phyloP scores from a whole-genome alignment of 2,329 filamentous ascomycete species.

The Rachicladosporium sp. region DNA sequence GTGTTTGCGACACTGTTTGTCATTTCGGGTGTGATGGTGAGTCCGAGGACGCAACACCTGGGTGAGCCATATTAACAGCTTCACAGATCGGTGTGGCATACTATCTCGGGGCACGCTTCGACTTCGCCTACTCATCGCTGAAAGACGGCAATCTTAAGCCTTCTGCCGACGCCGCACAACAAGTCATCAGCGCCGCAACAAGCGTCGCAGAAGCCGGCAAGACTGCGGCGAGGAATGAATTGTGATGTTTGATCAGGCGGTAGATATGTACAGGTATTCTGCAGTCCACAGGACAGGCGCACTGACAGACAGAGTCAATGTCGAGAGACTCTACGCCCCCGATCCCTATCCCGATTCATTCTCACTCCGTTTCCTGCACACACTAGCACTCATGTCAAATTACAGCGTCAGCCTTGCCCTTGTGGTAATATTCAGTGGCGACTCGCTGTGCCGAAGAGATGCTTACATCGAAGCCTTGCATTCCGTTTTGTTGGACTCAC shows the following conservation, averaged over 20 bases:
- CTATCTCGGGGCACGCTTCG: conserved; percentile 71
- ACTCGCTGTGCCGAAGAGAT: conserved; percentile 7
- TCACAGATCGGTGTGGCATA: conserved; percentile 63
- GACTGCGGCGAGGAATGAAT: too few species aligned
- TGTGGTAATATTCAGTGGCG: conserved; percentile 1
- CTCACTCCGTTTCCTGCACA: too few species aligned
- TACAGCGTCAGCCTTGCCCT: conserved; percentile 4
- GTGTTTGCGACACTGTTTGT: conserved; percentile 57
- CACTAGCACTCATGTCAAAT: conserved; percentile 8
- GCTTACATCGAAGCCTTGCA: conserved; percentile 4
- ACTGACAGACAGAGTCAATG: too few species aligned
- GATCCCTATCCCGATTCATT: too few species aligned
- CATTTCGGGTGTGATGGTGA: conserved; percentile 69
- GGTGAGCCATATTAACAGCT: conserved; percentile 4
- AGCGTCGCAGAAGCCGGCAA: too few species aligned
- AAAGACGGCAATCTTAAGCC: not conserved
- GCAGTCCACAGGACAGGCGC: too few species aligned
- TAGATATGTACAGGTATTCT: too few species aligned
- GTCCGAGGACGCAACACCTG: conserved; percentile 18
- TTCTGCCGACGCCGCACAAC: too few species aligned
- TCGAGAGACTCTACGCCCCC: too few species aligned
- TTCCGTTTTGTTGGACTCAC: conserved; percentile 1
- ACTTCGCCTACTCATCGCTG: conserved; percentile 41
- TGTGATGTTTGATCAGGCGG: too few species aligned
- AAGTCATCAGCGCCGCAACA: too few species aligned